A percentile compares a stretch with the other conserved stretches of the same genome.
Conservation (phyloP, 768 basidiomycete genomes). For the Solioccasus polychromus region DNA sequence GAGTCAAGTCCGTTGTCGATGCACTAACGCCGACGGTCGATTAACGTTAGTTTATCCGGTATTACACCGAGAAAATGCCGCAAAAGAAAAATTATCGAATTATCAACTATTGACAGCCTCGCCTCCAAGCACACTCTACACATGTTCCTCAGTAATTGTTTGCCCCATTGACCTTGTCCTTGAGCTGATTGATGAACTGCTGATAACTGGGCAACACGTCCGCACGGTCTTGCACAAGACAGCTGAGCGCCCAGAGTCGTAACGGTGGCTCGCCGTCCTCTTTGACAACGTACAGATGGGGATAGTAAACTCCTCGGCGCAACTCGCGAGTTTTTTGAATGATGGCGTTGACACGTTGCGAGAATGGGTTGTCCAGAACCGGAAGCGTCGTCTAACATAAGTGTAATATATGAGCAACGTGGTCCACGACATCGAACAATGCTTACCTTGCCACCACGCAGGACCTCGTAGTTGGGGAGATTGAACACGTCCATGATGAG, state of each 20-base stretch:
- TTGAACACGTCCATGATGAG: slow-evolving; percentile 93
- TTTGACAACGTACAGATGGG: slow-evolving; percentile 94
- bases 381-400: slow-evolving; percentile 76
- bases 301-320: slow-evolving; percentile 89
- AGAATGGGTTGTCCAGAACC: slow-evolving; percentile 88
- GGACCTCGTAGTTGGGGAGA: slow-evolving; percentile 79
- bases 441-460: slow-evolving; percentile 89
- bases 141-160: slow-evolving; percentile 27
- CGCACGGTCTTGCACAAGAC: slow-evolving; percentile 92
- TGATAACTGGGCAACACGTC: slow-evolving; percentile 95
- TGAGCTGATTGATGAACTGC: slow-evolving; percentile 86
- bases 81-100: background rate
- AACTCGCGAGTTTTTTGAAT: slow-evolving; percentile 93
- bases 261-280: slow-evolving; percentile 96
- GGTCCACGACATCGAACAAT: too few species aligned
- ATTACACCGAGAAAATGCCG: background rate
- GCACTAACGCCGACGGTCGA: too few species aligned
- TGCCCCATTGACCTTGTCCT: slow-evolving; percentile 65
- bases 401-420: background rate
- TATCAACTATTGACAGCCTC: background rate
- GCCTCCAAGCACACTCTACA: background rate
- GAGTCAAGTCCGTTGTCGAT: too few species aligned
- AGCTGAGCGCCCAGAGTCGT: slow-evolving; percentile 91
- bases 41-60: too few species aligned
- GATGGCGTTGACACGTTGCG: slow-evolving; percentile 91